These are phyloP conservation scores for Teratosphaeria pseudoeucalypti DNA, from an alignment of 2,329 filamentous ascomycete species.

Conservation along the genomic window DNA sequence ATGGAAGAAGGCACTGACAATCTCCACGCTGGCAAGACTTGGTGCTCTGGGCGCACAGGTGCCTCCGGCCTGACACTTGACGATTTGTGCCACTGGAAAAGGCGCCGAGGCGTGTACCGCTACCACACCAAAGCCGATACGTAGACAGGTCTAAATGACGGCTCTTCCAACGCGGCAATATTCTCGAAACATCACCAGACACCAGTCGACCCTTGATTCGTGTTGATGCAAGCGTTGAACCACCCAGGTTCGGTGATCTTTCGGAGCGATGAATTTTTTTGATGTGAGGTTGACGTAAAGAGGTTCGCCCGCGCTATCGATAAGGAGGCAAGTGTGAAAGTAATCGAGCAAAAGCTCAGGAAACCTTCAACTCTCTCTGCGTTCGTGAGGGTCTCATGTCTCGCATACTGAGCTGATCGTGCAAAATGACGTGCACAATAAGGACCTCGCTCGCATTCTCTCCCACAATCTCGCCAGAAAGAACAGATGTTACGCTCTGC, in stretches of 20 bases:
- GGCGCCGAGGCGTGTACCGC: neutral
- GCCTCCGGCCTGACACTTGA: neutral
- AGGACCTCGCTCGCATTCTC: too few relatives aligned
- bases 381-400: too few relatives aligned
- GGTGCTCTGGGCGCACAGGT: neutral
- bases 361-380: too few relatives aligned
- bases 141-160: neutral
- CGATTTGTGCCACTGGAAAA: neutral
- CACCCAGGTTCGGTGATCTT: neutral
- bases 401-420: too few relatives aligned
- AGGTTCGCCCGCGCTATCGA: neutral
- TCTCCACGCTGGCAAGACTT: neutral
- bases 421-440: too few relatives aligned
- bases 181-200: neutral
- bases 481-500: too few relatives aligned
- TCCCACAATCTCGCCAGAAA: too few relatives aligned
- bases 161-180: neutral
- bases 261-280: neutral
- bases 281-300: neutral
- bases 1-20: neutral
- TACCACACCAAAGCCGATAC: neutral
- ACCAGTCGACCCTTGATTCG: neutral
- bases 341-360: too few relatives aligned
- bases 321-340: neutral
- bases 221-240: neutral